phyloP scores from a whole-genome alignment of 1,284 basidiomycete species.

The Mixia osmundae region DNA sequence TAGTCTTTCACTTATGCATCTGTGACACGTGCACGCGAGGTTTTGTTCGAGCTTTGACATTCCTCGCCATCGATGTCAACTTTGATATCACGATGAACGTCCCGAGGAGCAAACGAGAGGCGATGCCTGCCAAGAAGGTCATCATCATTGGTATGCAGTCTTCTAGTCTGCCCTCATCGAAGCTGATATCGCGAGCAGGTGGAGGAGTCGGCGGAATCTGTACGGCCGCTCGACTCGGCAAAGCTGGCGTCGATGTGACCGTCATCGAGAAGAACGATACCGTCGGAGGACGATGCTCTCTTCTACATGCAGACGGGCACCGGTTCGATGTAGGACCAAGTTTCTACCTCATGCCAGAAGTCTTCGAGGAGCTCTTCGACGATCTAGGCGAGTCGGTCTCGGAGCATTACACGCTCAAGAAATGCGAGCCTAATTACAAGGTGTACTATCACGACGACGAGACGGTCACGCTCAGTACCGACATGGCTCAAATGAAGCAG shows the following conservation, averaged over 20 bases:
- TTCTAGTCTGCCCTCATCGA: too few relatives aligned
- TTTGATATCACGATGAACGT: too few relatives aligned
- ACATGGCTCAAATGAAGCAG: slow-evolving; percentile 25
- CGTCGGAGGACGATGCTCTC: slow-evolving; percentile 29
- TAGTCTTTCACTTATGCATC: too few relatives aligned
- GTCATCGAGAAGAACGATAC: slow-evolving; percentile 27
- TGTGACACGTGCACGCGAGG: too few relatives aligned
- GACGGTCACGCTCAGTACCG: slow-evolving; percentile 25
- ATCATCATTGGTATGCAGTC: too few relatives aligned
- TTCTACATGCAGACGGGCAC: slow-evolving; percentile 28
- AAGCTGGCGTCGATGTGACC: slow-evolving; percentile 27
- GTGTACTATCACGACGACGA: slow-evolving; percentile 28
- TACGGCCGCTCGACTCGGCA: slow-evolving; percentile 26
- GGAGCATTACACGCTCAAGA: slow-evolving; percentile 25
- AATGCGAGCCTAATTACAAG: slow-evolving; percentile 27
- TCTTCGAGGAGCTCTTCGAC: slow-evolving; percentile 27
- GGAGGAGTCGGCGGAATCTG: slow-evolving; percentile 28
- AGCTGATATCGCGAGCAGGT: too few relatives aligned
- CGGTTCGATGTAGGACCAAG: slow-evolving; percentile 27
- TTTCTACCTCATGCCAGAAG: slow-evolving; percentile 27
- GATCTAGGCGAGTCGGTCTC: slow-evolving; percentile 26
- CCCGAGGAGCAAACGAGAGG: too few relatives aligned
- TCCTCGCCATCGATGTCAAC: too few relatives aligned
- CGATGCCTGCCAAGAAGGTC: too few relatives aligned
- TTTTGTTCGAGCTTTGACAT: too few relatives aligned